These are phyloP conservation scores for Apiotrichum gamsii DNA, from an alignment of 1,284 basidiomycete species.

Conservation along the genomic window DNA sequence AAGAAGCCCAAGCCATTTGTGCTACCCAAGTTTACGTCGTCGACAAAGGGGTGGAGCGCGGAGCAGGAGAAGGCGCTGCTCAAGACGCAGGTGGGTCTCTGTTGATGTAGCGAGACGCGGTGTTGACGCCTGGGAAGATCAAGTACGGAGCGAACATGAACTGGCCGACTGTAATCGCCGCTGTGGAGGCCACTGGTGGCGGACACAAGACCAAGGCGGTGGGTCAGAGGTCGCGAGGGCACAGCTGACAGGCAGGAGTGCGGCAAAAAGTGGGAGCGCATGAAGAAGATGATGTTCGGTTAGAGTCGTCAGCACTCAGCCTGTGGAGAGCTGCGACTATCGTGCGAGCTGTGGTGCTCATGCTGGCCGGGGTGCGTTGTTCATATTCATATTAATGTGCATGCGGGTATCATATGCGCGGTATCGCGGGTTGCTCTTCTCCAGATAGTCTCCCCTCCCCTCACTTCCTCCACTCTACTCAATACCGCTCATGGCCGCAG, in stretches of 20 bases:
- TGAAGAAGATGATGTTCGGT: not conserved
- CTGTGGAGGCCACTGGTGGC: too few relatives aligned
- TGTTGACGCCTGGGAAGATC: not conserved
- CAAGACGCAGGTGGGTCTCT: not conserved
- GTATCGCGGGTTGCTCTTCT: not conserved
- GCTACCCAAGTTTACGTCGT: too few relatives aligned
- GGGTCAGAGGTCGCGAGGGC: too few relatives aligned
- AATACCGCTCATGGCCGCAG: constrained; percentile 10
- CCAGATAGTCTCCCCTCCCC: not conserved
- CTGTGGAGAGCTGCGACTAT: not conserved
- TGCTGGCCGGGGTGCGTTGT: too few relatives aligned
- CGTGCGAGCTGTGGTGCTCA: not conserved
- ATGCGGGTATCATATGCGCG: not conserved
- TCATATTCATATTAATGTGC: not conserved
- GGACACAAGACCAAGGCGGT: too few relatives aligned
- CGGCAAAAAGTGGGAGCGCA: constrained; percentile 2
- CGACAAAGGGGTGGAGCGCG: not conserved
- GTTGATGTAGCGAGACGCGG: too few relatives aligned
- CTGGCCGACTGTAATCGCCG: not conserved
- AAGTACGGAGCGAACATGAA: constrained; percentile 1
- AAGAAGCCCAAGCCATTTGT: too few relatives aligned
- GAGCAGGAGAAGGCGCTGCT: constrained; percentile 1
- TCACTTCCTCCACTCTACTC: constrained; percentile 4
- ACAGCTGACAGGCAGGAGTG: constrained; percentile 2
- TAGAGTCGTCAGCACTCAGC: not conserved